Evolutionary conservation across 352 stramenopile species (phyloP).

Genomic region (Blastocystis sp.): DNA sequence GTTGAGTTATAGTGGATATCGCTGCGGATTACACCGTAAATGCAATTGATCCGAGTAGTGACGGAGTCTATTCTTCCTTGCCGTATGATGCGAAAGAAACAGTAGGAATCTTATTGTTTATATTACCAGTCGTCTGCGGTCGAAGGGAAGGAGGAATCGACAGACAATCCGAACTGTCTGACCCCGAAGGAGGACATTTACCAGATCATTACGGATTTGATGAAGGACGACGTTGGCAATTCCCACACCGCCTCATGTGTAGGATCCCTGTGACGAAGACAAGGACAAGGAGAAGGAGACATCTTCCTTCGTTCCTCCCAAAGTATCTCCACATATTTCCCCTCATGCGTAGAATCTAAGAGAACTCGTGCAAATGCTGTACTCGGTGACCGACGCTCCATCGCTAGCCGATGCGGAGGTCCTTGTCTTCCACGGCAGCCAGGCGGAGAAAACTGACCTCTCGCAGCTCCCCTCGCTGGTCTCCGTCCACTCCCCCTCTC

Average conservation of each 20-base stretch:
- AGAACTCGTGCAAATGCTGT: not conserved
- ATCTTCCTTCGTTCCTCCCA: not conserved
- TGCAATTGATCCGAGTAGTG: not conserved
- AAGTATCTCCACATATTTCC: not conserved
- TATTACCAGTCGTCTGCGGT: not conserved
- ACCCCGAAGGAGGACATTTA: slow-evolving; percentile 30
- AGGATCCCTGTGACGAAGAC: not conserved
- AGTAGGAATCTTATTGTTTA: not conserved
- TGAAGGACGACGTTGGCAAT: slow-evolving; percentile 4
- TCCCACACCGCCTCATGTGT: not conserved
- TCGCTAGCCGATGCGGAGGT: not conserved
- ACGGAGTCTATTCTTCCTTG: not conserved
- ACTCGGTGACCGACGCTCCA: not conserved
- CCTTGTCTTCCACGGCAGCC: not conserved
- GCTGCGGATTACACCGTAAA: slow-evolving; percentile 4
- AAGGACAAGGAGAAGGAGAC: not conserved
- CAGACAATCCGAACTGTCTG: not conserved
- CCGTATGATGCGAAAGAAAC: not conserved
- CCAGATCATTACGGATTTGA: slow-evolving; percentile 36
- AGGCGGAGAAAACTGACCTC: not conserved
- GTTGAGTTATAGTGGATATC: not conserved
- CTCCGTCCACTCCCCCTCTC: not conserved
- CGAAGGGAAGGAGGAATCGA: not conserved
- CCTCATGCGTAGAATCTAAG: not conserved
- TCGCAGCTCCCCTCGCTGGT: not conserved